These are phyloP conservation scores for Candolleomyces efflorescens DNA, from an alignment of 768 basidiomycete species.

Conservation along the genomic window DNA sequence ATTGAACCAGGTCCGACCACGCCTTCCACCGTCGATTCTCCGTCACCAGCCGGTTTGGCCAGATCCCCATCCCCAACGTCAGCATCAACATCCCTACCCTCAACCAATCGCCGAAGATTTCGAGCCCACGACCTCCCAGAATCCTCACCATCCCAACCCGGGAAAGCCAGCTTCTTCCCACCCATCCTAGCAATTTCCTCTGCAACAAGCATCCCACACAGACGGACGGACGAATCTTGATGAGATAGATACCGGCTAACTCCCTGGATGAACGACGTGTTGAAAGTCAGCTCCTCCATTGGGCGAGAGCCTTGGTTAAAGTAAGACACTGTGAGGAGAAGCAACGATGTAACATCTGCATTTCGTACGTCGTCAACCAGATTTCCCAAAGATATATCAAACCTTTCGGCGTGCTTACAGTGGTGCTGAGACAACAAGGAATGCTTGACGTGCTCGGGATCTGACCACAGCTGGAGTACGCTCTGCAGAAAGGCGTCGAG, in stretches of 20 bases:
- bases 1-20: conserved; percentile 4
- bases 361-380: not conserved
- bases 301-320: conserved; percentile 48
- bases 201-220: conserved; percentile 90
- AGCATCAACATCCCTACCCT: conserved; percentile 49
- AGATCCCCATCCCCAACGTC: conserved; percentile 16
- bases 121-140: conserved; percentile 63
- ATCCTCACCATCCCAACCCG: conserved; percentile 77
- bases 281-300: conserved; percentile 44
- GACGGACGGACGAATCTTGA: conserved; percentile 67
- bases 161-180: conserved; percentile 72
- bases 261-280: conserved; percentile 59
- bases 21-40: conserved; percentile 8
- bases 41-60: not conserved
- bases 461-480: conserved; percentile 66
- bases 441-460: conserved; percentile 74
- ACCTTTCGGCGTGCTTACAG: conserved; percentile 46
- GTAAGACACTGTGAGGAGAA: conserved; percentile 62
- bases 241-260: conserved; percentile 77
- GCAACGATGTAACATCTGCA: conserved; percentile 67
- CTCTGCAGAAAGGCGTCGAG: conserved; percentile 44
- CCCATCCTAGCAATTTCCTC: conserved; percentile 67
- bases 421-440: conserved; percentile 71
- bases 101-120: conserved; percentile 50
- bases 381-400: not conserved